phyloP scores from a whole-genome alignment of 106 monocot genomes.

The Phalaenopsis equestris region DNA sequence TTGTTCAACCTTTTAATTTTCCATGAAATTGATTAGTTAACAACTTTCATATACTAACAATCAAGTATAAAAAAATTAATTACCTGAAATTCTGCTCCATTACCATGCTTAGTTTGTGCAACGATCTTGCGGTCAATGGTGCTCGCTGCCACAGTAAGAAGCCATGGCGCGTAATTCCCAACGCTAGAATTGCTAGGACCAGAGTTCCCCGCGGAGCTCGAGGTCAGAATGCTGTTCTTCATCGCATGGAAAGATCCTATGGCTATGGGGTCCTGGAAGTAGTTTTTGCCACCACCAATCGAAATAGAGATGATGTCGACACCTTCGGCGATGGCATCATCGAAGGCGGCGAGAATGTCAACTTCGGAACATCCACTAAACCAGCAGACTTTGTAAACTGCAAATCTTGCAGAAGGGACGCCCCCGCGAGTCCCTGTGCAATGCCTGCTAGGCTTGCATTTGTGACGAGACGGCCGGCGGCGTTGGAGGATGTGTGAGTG shows the following conservation, averaged over 20 bases:
- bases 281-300: slow-evolving; percentile 13
- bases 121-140: slow-evolving; percentile 15
- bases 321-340: slow-evolving; percentile 32
- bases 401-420: slow-evolving; percentile 19
- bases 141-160: slow-evolving; percentile 22
- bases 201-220: slow-evolving; percentile 25
- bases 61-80: background rate
- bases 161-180: slow-evolving; percentile 25
- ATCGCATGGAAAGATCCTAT: slow-evolving; percentile 41
- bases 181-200: slow-evolving; percentile 9
- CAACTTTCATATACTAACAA: no score
- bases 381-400: slow-evolving; percentile 37
- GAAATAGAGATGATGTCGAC: slow-evolving; percentile 41
- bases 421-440: slow-evolving; percentile 23
- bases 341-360: slow-evolving; percentile 32
- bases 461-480: slow-evolving; percentile 8
- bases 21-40: no score
- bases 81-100: slow-evolving; percentile 7
- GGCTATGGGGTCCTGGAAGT: slow-evolving; percentile 14
- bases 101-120: background rate
- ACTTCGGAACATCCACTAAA: slow-evolving; percentile 2
- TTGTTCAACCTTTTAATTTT: no score
- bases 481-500: slow-evolving; percentile 25
- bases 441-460: slow-evolving; percentile 16
- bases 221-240: slow-evolving; percentile 21